A percentile compares a stretch with the other conserved stretches of the same genome.
Evolutionary conservation across 805 yeast species (phyloP).

Genomic region (Lachancea fermentati): DNA sequence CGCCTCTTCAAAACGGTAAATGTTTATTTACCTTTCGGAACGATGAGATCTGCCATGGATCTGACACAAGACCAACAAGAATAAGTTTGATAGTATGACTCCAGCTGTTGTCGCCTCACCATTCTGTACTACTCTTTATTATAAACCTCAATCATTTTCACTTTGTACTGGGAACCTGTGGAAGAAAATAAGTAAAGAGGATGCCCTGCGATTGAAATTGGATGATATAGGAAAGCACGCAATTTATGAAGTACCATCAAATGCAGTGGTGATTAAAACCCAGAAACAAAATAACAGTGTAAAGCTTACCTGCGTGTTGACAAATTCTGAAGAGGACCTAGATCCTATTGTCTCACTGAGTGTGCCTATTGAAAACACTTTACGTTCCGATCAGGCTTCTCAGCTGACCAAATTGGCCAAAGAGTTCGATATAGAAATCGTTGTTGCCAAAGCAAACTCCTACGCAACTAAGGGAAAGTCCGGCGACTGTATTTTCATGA

Average conservation of each 20-base stretch:
- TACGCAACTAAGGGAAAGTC: neutral
- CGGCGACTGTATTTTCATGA: conserved; percentile 10
- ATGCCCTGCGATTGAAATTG: neutral
- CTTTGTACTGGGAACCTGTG: conserved; percentile 3
- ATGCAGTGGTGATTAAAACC: neutral
- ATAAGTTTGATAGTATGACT: neutral
- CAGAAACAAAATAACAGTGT: neutral
- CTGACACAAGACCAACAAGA: neutral
- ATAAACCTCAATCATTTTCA: conserved; percentile 3
- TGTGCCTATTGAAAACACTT: neutral
- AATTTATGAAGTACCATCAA: neutral
- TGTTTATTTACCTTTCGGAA: neutral
- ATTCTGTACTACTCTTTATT: conserved; percentile 2
- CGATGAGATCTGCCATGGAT: neutral
- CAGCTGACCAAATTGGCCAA: conserved; percentile 11
- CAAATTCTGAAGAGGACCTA: neutral
- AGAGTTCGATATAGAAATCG: conserved; percentile 18
- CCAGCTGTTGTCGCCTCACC: neutral
- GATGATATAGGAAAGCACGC: neutral
- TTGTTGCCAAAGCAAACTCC: conserved; percentile 9
- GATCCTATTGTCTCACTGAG: neutral
- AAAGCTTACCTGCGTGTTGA: conserved; percentile 1
- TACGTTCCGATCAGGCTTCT: neutral
- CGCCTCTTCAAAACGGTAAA: neutral
- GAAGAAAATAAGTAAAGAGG: conserved; percentile 1